Evolutionary conservation across 192 early-diverging fungal genomes (phyloP).

Genomic region (Coemansia sp.): DNA sequence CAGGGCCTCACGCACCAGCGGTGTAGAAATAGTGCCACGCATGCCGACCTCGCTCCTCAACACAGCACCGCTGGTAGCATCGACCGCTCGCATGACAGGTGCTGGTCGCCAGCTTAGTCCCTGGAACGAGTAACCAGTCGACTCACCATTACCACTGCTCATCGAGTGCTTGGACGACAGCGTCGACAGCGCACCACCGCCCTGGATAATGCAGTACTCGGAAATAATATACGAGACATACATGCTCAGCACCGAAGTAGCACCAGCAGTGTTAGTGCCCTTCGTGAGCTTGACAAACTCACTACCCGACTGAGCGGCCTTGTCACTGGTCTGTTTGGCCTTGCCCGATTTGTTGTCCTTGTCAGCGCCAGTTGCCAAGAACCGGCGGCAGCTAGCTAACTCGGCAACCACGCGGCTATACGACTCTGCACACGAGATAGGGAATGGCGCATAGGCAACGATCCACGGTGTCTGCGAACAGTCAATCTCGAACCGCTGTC

Average conservation of each 20-base stretch:
- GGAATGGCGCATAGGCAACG: slow-evolving; percentile 35
- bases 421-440: slow-evolving; percentile 34
- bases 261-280: slow-evolving; percentile 44
- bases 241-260: slow-evolving; percentile 25
- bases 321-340: not conserved
- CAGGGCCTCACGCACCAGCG: slow-evolving; percentile 45
- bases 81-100: slow-evolving; percentile 9
- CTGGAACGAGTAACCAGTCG: slow-evolving; percentile 16
- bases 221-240: slow-evolving; percentile 41
- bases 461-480: slow-evolving; percentile 39
- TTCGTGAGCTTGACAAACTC: slow-evolving; percentile 38
- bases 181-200: slow-evolving; percentile 23
- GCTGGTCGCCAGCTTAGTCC: slow-evolving; percentile 41
- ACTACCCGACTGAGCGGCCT: not conserved
- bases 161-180: not conserved
- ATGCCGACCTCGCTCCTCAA: not conserved
- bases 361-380: not conserved
- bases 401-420: slow-evolving; percentile 42
- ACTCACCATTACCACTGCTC: not conserved
- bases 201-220: slow-evolving; percentile 55
- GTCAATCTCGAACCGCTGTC: slow-evolving; percentile 10
- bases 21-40: slow-evolving; percentile 22
- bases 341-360: not conserved
- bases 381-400: slow-evolving; percentile 26
- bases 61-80: not conserved